These are phyloP conservation scores for Adiantum capillusveneris DNA, from an alignment of 75 land plant genomes.

Conservation along the genomic window DNA sequence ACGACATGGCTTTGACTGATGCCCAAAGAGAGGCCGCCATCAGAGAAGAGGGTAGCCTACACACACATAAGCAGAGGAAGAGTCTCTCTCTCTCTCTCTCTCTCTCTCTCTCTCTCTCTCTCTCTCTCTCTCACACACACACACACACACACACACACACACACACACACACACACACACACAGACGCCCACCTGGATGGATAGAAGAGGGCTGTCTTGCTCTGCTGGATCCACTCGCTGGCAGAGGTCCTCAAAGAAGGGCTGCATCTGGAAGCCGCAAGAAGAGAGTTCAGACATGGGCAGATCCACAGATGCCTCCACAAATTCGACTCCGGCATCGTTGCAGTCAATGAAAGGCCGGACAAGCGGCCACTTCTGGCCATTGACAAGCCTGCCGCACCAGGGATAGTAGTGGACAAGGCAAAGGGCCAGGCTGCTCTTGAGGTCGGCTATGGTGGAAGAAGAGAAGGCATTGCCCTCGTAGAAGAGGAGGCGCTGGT, in stretches of 20 bases:
- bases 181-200: slow-evolving; percentile 7
- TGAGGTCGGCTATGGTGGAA: background rate
- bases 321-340: slow-evolving; percentile 1
- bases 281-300: background rate
- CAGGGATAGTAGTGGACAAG: slow-evolving; percentile 1
- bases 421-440: background rate
- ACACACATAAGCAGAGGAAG: too few species aligned
- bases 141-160: too few species aligned
- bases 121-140: too few species aligned
- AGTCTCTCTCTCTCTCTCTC: too few species aligned
- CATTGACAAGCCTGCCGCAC: background rate
- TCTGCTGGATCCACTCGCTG: background rate
- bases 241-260: background rate
- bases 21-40: slow-evolving; percentile 41
- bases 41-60: slow-evolving; percentile 1
- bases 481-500: background rate
- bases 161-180: too few species aligned
- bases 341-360: slow-evolving; percentile 1
- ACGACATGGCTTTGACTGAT: slow-evolving; percentile 46
- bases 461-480: too few species aligned
- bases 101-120: too few species aligned
- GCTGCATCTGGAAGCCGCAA: background rate
- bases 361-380: too few species aligned
- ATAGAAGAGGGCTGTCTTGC: slow-evolving; percentile 1
- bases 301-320: background rate